Evolutionary conservation across 257 asterid genomes (phyloP).

Genomic region (Solanum etuberosum): DNA sequence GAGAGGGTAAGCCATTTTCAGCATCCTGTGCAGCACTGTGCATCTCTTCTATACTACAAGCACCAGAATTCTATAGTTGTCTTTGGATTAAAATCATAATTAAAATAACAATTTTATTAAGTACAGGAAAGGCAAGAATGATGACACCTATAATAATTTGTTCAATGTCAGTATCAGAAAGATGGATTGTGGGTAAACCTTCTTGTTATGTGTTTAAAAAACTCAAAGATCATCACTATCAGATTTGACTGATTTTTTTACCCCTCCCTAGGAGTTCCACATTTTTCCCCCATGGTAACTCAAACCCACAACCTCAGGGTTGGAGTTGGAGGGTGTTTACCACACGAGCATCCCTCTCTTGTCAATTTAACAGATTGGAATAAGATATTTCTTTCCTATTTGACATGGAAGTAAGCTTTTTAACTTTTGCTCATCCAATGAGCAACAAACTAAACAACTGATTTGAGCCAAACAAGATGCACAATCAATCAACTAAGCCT

Average conservation of each 20-base stretch:
- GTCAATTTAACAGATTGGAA: not conserved
- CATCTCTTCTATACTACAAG: conserved; percentile 70
- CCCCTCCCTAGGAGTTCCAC: not conserved
- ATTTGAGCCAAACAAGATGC: not conserved
- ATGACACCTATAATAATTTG: not conserved
- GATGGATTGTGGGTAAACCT: not conserved
- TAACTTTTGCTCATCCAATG: not conserved
- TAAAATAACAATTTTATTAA: not conserved
- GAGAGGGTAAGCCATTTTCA: conserved; percentile 67
- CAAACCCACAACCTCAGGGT: not conserved
- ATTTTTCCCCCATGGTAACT: not conserved
- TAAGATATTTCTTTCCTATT: not conserved
- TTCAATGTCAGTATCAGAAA: not conserved
- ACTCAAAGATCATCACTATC: not conserved
- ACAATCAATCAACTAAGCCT: not conserved
- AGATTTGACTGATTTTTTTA: not conserved
- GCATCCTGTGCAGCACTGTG: conserved; percentile 70
- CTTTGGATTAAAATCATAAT: not conserved
- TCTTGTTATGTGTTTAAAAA: not conserved
- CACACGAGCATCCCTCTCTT: not conserved
- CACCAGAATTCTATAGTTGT: not conserved
- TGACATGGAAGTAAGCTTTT: not conserved
- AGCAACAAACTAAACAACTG: not conserved
- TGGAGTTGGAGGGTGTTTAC: not conserved
- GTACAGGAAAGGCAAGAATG: not conserved